Conservation (phyloP, 2,329 filamentous ascomycete genomes). For the Penicillium digitatum region DNA sequence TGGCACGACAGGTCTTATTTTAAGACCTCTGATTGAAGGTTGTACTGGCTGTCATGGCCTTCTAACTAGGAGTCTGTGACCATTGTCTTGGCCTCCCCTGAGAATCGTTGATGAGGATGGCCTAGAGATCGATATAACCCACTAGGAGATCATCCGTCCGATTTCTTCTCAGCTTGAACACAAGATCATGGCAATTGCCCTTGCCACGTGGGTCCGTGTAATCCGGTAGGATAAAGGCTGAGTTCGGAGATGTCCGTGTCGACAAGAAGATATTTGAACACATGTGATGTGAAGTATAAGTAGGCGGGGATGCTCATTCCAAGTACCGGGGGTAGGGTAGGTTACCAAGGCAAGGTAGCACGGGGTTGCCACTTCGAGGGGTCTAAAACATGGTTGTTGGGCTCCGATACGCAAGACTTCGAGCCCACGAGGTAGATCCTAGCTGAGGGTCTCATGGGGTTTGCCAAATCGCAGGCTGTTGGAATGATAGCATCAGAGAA, state of each 20-base stretch:
- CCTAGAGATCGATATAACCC: background rate
- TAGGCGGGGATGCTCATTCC: background rate
- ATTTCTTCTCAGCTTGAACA: background rate
- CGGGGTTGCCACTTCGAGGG: background rate
- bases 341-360: background rate
- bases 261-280: background rate
- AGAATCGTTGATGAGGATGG: background rate
- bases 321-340: slow-evolving; percentile 1
- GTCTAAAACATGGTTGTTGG: background rate
- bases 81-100: background rate
- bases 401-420: background rate
- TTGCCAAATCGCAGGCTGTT: background rate
- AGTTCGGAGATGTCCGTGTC: background rate
- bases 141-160: background rate
- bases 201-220: slow-evolving; percentile 3
- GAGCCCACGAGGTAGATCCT: background rate
- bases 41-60: background rate
- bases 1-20: slow-evolving; percentile 3
- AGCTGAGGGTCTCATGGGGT: background rate
- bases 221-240: background rate
- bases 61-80: background rate
- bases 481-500: background rate
- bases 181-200: background rate
- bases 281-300: slow-evolving; percentile 3
- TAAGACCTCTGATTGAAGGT: slow-evolving; percentile 2